Conservation (phyloP, 2,329 filamentous ascomycete species). For the Hysterium pulicare region DNA sequence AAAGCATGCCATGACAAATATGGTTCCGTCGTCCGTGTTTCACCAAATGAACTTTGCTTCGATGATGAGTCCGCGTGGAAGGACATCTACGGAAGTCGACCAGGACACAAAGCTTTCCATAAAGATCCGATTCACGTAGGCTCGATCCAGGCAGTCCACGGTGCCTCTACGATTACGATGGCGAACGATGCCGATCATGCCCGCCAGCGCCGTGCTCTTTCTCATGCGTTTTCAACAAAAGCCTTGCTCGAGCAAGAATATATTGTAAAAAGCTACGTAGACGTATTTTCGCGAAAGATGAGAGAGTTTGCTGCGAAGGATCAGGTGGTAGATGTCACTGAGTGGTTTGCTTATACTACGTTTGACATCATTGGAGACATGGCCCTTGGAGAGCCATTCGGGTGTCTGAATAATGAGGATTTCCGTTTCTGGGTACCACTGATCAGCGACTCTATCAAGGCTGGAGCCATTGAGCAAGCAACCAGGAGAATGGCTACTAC, state of each 20-base stretch:
- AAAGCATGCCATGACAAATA: slow-evolving; percentile 3
- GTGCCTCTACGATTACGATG: slow-evolving; percentile 12
- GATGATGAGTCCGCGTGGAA: neutral
- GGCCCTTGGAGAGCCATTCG: slow-evolving; percentile 48
- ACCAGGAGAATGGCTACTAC: slow-evolving; percentile 14
- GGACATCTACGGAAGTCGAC: slow-evolving; percentile 7
- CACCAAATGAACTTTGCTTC: slow-evolving; percentile 4
- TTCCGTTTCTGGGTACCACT: slow-evolving; percentile 19
- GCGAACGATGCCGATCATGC: slow-evolving; percentile 16
- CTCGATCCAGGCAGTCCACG: slow-evolving; percentile 1
- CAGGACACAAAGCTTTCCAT: slow-evolving; percentile 16
- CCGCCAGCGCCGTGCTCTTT: slow-evolving; percentile 20
- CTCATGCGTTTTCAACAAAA: slow-evolving; percentile 35
- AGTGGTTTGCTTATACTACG: slow-evolving; percentile 17
- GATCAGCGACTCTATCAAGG: slow-evolving; percentile 17
- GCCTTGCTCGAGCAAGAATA: slow-evolving; percentile 32
- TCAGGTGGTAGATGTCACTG: slow-evolving; percentile 12
- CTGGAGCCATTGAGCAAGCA: slow-evolving; percentile 16
- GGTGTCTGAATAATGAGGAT: slow-evolving; percentile 14
- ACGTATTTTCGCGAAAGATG: slow-evolving; percentile 32
- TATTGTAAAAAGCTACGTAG: slow-evolving; percentile 32
- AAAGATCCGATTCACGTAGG: slow-evolving; percentile 5
- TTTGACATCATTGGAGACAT: slow-evolving; percentile 40
- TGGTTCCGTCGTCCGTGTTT: slow-evolving; percentile 2
- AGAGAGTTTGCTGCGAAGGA: slow-evolving; percentile 18